These are phyloP conservation scores for Cyberlindnera galapagoensis DNA, from an alignment of 805 yeast genomes.

Conservation along the genomic window DNA sequence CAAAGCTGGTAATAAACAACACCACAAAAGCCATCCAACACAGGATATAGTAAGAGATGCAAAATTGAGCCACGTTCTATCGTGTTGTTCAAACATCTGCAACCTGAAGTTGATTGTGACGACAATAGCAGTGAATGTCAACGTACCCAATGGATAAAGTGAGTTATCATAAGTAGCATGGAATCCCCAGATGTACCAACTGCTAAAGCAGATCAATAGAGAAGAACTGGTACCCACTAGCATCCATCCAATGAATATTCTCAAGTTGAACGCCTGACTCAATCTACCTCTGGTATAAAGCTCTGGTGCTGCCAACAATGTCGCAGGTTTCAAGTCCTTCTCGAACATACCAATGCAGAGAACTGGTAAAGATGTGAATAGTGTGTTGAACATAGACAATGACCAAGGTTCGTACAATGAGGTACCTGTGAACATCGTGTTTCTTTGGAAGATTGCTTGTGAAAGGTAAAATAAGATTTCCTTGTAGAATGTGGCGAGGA, in stretches of 20 bases:
- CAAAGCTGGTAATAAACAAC: slow-evolving; percentile 65
- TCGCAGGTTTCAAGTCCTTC: slow-evolving; percentile 81
- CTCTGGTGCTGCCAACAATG: slow-evolving; percentile 88
- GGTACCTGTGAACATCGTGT: slow-evolving; percentile 86
- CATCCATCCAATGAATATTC: slow-evolving; percentile 73
- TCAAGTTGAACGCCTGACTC: slow-evolving; percentile 66
- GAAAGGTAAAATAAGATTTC: slow-evolving; percentile 85
- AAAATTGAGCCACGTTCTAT: slow-evolving; percentile 61
- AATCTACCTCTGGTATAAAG: slow-evolving; percentile 71
- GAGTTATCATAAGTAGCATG: slow-evolving; percentile 65
- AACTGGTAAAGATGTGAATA: slow-evolving; percentile 90
- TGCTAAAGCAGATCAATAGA: slow-evolving; percentile 59
- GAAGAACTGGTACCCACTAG: slow-evolving; percentile 68
- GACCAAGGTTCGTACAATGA: slow-evolving; percentile 96
- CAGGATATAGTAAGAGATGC: slow-evolving; percentile 64
- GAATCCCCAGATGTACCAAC: slow-evolving; percentile 66
- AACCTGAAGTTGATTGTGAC: slow-evolving; percentile 71
- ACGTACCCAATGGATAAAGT: slow-evolving; percentile 74
- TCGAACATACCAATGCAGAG: slow-evolving; percentile 93
- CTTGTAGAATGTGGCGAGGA: slow-evolving; percentile 90
- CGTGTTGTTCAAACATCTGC: slow-evolving; percentile 74
- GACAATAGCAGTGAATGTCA: slow-evolving; percentile 67
- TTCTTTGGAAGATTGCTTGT: slow-evolving; percentile 81
- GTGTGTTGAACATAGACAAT: slow-evolving; percentile 91
- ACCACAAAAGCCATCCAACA: slow-evolving; percentile 85